Evolutionary conservation across 2,329 filamentous ascomycete genomes (phyloP), one percentile per base, ranked within the genome.

Genomic region (Macroventuria anomochaeta): DNA sequence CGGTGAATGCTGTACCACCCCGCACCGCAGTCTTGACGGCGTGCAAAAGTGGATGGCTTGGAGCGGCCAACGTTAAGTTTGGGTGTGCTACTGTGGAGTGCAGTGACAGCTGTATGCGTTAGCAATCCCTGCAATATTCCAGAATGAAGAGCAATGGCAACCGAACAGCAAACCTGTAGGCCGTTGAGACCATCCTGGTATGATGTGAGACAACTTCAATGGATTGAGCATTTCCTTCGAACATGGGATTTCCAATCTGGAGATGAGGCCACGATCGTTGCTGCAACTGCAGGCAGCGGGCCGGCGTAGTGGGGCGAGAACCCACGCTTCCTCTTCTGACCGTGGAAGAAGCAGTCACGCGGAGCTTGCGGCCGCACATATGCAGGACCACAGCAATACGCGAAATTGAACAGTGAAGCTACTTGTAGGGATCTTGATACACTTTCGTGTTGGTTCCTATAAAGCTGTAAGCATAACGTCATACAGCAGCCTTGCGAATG

Each of bases 401-500:
- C 43, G 50, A 38, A 26, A 48, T 39, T 39, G 50, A 48, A 43
- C 39, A 33, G 39, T 54, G 34, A 34, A 40, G 38, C 44, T 48
- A 54, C 3, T 28, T 44, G 44, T 44, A 54, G 44, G 51, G 39
- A 54, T 49, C 39, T 23, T 39, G 44, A 54, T 48, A 54, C 51
- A 44, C 51, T 48, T 34, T 48, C 33, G 39, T 49, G 28, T 54
- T 54, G 51, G 44, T 44, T 44, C 28, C 33, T 54, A 46, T 46
- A 25, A 8, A 41, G 21, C 7, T 31, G 53, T 51, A 46, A 55
- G 53, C 34, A 29, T 42, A 26, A 51, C 53, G 53, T 55, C 46
- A 51, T 40, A 28, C 53, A 41, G 31, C 52, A 55, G 53, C 53
- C 53, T 51, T 50, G 46, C 53, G 36, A 55, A 55, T 40, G 46